Base-by-base conservation (phyloP, 2,329 filamentous ascomycete species). In the Sphaceloma murrayae region DNA sequence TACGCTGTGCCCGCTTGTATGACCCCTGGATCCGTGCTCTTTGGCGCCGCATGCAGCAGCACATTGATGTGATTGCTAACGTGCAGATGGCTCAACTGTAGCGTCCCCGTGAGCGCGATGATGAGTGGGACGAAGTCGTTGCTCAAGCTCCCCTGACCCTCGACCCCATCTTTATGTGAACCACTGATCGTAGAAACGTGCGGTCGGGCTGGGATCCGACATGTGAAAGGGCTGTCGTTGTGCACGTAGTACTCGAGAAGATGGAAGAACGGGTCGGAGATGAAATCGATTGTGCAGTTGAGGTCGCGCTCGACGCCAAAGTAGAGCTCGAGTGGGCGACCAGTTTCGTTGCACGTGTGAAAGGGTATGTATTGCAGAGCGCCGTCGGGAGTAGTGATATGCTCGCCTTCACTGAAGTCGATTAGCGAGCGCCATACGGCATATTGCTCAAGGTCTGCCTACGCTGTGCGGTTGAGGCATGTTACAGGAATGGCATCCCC, bases 231-330 rank as follows among this genome's bases (percentile, higher is more conserved):
- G 13, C 87, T 88, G 65, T 98, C 91, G 68, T 83, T 87, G 72
- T 96, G 91, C 62, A 96, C 81, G 73, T 96, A 96, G 73, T 95
- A 96, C 67, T 96, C 85, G 67, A 89, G 80, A 42, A 89, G 75
- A 65, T 91, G 85, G 71, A 86, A 91, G 71, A 88, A 82, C 30
- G 82, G 75, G 60, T 89, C 85, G 56, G 75, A 73, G 55, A 89
- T 72, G 65, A 84, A 74, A 58, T 81, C 70, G 55, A 91, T 79
- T 45, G 85, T 91, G 70, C 85, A 91, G 67, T 89, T 89, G 54
- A 85, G 66, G 60, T 94, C 87, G 52, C 64, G 64, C 60, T 89
- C 85, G 53, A 83, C 66, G 61, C 88, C 88, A 67, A 94, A 96
- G 62, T 77, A 74, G 61, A 98, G 80, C 56, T 91, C 79, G 55